Conservation (phyloP, 2,329 filamentous ascomycete species). For the Apiospora marii region DNA sequence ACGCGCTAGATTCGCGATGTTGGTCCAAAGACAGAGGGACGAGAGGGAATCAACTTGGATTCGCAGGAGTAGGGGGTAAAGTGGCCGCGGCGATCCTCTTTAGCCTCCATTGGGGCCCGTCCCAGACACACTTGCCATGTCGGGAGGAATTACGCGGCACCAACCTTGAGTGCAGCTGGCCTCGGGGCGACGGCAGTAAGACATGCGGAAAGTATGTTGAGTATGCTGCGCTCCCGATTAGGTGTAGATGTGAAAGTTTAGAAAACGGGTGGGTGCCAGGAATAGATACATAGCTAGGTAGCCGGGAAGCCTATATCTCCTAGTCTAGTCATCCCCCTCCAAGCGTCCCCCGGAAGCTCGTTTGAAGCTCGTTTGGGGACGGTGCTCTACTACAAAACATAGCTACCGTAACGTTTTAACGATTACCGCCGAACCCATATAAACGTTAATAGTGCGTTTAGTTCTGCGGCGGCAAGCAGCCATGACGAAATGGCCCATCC, state of each 20-base stretch:
- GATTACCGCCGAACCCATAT: not conserved
- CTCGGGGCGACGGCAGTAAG: conserved; percentile 11
- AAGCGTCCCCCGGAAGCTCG: too few relatives aligned
- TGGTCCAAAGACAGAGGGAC: not conserved
- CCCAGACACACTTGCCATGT: not conserved
- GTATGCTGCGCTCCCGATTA: not conserved
- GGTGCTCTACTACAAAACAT: too few relatives aligned
- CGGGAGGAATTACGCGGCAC: conserved; percentile 20
- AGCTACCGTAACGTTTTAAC: too few relatives aligned
- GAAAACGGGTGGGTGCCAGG: not conserved
- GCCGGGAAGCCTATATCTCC: not conserved
- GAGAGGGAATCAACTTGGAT: not conserved
- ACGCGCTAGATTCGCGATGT: conserved; percentile 1
- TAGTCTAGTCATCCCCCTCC: not conserved
- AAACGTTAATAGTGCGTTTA: too few relatives aligned
- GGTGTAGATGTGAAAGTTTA: not conserved
- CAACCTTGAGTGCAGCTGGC: conserved; percentile 6
- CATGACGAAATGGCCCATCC: not conserved
- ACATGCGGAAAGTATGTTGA: conserved; percentile 9
- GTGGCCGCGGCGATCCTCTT: conserved; percentile 5
- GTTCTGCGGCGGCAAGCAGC: not conserved
- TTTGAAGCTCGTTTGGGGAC: too few relatives aligned
- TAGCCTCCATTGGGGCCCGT: not conserved
- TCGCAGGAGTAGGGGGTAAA: not conserved
- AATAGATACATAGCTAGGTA: not conserved